phyloP scores from a whole-genome alignment of 164 flowering plant species.

The Berberis thunbergii region DNA sequence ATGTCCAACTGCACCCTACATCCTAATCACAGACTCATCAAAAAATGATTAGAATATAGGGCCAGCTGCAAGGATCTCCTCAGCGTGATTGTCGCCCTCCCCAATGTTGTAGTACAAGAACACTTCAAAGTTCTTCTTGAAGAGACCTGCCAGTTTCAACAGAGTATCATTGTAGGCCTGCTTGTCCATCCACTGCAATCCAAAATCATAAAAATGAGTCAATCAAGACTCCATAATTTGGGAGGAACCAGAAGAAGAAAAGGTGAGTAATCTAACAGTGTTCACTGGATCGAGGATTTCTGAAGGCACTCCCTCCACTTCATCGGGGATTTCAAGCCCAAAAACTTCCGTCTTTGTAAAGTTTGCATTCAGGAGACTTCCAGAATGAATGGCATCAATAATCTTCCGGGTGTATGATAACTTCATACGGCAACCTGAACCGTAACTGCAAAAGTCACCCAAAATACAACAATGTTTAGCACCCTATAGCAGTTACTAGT shows the following conservation, averaged over 20 bases:
- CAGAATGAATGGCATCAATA: slow-evolving; percentile 94
- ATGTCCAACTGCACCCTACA: background rate
- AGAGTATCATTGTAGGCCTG: slow-evolving; percentile 58
- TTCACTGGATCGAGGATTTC: slow-evolving; percentile 81
- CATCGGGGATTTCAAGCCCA: slow-evolving; percentile 80
- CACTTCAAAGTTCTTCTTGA: slow-evolving; percentile 78
- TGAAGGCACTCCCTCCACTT: slow-evolving; percentile 82
- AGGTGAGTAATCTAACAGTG: slow-evolving; percentile 42
- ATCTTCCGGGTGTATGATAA: slow-evolving; percentile 75
- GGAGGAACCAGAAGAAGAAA: background rate
- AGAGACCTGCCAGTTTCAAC: slow-evolving; percentile 78
- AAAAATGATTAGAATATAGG: slow-evolving; percentile 42
- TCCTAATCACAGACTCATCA: background rate
- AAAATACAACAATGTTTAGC: background rate
- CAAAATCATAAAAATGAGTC: background rate
- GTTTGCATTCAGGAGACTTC: slow-evolving; percentile 57
- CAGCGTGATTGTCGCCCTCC: slow-evolving; percentile 57
- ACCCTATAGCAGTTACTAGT: background rate
- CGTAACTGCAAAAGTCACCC: slow-evolving; percentile 48
- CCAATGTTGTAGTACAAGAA: slow-evolving; percentile 79
- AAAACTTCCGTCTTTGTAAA: slow-evolving; percentile 69
- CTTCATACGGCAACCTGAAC: slow-evolving; percentile 77
- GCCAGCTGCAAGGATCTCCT: slow-evolving; percentile 91
- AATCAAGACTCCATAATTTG: background rate
- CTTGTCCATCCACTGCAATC: slow-evolving; percentile 77